A percentile compares a stretch with the other conserved stretches of the same genome.
These are phyloP conservation scores for Geoglossum glabrum DNA, from an alignment of 495 filamentous ascomycete species.

Conservation along the genomic window DNA sequence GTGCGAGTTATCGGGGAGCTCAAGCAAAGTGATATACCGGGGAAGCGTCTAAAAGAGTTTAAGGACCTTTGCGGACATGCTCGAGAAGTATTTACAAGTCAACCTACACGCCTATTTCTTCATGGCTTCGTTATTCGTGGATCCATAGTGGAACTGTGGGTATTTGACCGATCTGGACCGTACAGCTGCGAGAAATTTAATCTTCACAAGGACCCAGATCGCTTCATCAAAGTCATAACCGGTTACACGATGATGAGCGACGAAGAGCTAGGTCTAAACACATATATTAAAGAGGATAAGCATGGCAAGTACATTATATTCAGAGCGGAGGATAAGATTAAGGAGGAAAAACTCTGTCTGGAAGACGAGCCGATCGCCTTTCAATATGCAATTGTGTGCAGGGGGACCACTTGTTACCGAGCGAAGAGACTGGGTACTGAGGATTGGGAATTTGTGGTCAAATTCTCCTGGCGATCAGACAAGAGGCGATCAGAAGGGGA, in stretches of 20 bases:
- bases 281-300: neutral
- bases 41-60: too few relatives aligned
- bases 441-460: slow-evolving; percentile 12
- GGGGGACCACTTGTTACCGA: neutral
- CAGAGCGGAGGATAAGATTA: neutral
- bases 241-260: slow-evolving; percentile 17
- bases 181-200: slow-evolving; percentile 22
- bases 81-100: too few relatives aligned
- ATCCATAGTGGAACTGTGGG: slow-evolving; percentile 22
- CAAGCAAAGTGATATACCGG: too few relatives aligned
- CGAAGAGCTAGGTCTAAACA: slow-evolving; percentile 12
- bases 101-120: too few relatives aligned
- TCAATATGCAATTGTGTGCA: neutral
- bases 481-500: slow-evolving; percentile 12
- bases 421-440: neutral
- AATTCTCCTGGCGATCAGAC: slow-evolving; percentile 15
- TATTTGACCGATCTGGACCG: slow-evolving; percentile 24
- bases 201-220: slow-evolving; percentile 18
- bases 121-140: too few relatives aligned
- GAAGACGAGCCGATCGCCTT: neutral
- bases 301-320: neutral
- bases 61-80: too few relatives aligned
- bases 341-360: neutral
- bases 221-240: slow-evolving; percentile 15
- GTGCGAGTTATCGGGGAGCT: neutral